Percentiles rank a stretch among this genome's conserved stretches.
phyloP scores from a whole-genome alignment of 768 basidiomycete genomes.

The Amyloporia xantha region DNA sequence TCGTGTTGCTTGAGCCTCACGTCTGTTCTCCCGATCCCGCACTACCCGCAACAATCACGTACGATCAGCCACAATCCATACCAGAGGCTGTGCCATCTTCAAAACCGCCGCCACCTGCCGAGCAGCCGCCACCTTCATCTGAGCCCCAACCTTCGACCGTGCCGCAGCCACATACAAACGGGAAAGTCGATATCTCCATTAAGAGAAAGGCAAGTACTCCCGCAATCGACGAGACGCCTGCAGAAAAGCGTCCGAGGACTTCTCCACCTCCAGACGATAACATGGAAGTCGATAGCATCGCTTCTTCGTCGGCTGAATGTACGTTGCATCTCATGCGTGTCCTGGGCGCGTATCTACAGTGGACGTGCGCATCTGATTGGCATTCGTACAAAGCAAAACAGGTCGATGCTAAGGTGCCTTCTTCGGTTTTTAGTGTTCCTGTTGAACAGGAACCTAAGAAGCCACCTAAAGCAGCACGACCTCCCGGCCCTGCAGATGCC shows the following conservation, averaged over 20 bases:
- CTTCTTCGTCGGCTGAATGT: slow-evolving; percentile 26
- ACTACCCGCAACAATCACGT: slow-evolving; percentile 18
- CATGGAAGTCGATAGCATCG: slow-evolving; percentile 30
- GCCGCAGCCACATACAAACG: neutral
- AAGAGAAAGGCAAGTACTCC: slow-evolving; percentile 21
- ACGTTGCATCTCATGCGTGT: neutral
- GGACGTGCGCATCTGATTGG: neutral
- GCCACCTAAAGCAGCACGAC: slow-evolving; percentile 26
- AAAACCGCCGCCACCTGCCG: slow-evolving; percentile 1
- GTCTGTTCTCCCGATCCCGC: slow-evolving; percentile 52
- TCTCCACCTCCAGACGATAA: slow-evolving; percentile 8
- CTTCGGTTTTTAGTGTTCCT: neutral
- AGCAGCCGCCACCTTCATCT: neutral
- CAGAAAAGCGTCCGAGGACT: slow-evolving; percentile 58
- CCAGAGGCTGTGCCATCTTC: slow-evolving; percentile 5
- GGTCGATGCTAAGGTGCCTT: slow-evolving; percentile 3
- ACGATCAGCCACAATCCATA: neutral
- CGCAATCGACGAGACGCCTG: slow-evolving; percentile 29
- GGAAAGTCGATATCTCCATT: neutral
- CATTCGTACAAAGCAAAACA: neutral
- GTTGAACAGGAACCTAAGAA: neutral
- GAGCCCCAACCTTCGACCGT: neutral
- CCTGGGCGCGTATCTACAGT: neutral
- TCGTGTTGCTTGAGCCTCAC: slow-evolving; percentile 73
- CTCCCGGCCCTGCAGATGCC: slow-evolving; percentile 36